These are phyloP conservation scores for Mortierella sp. DNA, from an alignment of 371 early-diverging fungal genomes.

Conservation along the genomic window DNA sequence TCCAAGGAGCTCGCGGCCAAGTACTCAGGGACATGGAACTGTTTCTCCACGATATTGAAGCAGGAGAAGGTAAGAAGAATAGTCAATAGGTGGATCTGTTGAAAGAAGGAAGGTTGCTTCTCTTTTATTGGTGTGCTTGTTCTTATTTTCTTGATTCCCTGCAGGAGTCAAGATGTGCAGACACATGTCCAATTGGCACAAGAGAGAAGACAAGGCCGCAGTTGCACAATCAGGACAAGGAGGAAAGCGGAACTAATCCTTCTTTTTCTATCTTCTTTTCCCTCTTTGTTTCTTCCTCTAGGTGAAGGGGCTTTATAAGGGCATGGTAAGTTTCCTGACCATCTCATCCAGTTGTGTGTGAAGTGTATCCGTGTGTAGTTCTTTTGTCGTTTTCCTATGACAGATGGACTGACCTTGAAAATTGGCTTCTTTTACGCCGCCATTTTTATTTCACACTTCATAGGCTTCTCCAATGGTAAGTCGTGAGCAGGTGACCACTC, in stretches of 20 bases:
- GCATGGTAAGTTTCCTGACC: conserved; percentile 66
- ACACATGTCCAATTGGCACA: conserved; percentile 1
- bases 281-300: conserved; percentile 27
- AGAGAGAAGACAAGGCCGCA: neutral
- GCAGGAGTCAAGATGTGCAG: neutral
- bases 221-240: conserved; percentile 8
- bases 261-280: neutral
- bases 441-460: neutral
- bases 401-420: conserved; percentile 20
- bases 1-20: conserved; percentile 65
- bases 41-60: conserved; percentile 67
- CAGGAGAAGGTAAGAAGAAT: conserved; percentile 69
- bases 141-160: neutral
- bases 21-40: conserved; percentile 75
- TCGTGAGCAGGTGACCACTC: conserved; percentile 24
- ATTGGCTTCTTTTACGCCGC: conserved; percentile 6
- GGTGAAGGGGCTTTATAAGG: conserved; percentile 75
- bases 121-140: neutral
- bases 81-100: neutral
- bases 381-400: neutral
- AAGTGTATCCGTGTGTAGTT: neutral
- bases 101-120: neutral
- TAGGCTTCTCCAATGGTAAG: conserved; percentile 50
- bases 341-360: too few species aligned
- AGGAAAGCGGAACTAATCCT: neutral